phyloP scores from a whole-genome alignment of 257 asterid genomes.

The Fraxinus americana region DNA sequence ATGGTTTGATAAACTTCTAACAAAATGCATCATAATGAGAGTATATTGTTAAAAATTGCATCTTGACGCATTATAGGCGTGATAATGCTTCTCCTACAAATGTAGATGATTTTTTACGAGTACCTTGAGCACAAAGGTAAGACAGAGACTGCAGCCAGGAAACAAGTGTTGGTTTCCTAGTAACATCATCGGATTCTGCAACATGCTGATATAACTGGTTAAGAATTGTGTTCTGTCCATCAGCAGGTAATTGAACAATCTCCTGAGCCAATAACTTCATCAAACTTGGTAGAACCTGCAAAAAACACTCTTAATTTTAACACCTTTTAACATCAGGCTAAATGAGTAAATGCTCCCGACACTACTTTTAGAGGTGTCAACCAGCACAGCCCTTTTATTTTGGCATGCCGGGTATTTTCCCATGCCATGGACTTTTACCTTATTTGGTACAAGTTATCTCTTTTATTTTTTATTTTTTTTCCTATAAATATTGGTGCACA shows the following conservation, averaged over 20 bases:
- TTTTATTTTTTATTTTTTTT: background rate
- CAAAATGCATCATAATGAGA: background rate
- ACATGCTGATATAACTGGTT: constrained; percentile 71
- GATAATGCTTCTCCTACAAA: constrained; percentile 29
- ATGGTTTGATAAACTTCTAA: background rate
- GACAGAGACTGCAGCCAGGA: constrained; percentile 86
- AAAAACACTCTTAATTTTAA: constrained; percentile 17
- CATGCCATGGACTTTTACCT: background rate
- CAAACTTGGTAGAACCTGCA: constrained; percentile 69
- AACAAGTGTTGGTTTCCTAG: constrained; percentile 70
- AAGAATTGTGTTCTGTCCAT: constrained; percentile 56
- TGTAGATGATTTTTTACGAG: constrained; percentile 24
- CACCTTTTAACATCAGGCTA: background rate
- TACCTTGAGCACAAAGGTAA: constrained; percentile 60
- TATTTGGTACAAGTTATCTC: background rate
- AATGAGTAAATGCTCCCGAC: background rate
- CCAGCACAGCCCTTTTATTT: background rate
- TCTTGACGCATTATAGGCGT: background rate
- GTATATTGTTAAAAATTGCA: background rate
- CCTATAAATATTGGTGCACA: background rate
- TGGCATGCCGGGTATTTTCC: background rate
- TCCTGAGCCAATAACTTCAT: constrained; percentile 75
- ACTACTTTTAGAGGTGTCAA: constrained; percentile 5
- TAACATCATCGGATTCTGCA: constrained; percentile 86
- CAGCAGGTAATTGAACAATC: constrained; percentile 51